Evolutionary conservation across 768 basidiomycete genomes (phyloP).

Genomic region (Multifurca ochricompacta): DNA sequence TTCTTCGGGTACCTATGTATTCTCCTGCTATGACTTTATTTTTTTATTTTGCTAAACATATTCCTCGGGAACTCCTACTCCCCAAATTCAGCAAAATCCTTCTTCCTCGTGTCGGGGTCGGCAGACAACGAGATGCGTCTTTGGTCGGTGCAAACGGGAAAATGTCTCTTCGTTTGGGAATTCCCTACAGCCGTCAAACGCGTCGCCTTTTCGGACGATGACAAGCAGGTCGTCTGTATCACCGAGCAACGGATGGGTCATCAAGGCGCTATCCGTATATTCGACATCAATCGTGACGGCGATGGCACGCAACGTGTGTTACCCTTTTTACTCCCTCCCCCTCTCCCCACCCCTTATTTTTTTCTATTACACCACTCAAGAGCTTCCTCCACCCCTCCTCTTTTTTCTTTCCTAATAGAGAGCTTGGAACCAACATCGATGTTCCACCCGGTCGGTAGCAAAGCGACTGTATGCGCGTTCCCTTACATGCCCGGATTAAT

Average conservation of each 20-base stretch:
- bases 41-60: no score
- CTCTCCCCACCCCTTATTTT: background rate
- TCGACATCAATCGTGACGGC: conserved; percentile 73
- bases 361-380: no score
- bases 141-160: conserved; percentile 85
- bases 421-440: conserved; percentile 62
- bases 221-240: conserved; percentile 78
- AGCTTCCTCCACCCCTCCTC: background rate
- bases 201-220: conserved; percentile 85
- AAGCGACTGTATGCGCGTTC: conserved; percentile 96
- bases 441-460: conserved; percentile 87
- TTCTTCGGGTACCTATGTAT: no score
- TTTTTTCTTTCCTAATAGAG: conserved; percentile 40
- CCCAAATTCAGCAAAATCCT: conserved; percentile 63
- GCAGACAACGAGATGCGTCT: conserved; percentile 91
- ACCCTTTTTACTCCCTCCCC: no score
- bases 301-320: conserved; percentile 76
- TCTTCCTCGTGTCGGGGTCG: conserved; percentile 81
- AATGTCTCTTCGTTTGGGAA: conserved; percentile 93
- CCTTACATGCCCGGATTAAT: conserved; percentile 69
- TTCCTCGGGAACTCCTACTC: no score
- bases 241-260: conserved; percentile 96
- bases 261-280: conserved; percentile 87
- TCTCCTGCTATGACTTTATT: no score
- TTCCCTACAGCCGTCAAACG: conserved; percentile 97